phyloP scores from a whole-genome alignment of 306 rosid species.

The Vigna reflexopilosa region DNA sequence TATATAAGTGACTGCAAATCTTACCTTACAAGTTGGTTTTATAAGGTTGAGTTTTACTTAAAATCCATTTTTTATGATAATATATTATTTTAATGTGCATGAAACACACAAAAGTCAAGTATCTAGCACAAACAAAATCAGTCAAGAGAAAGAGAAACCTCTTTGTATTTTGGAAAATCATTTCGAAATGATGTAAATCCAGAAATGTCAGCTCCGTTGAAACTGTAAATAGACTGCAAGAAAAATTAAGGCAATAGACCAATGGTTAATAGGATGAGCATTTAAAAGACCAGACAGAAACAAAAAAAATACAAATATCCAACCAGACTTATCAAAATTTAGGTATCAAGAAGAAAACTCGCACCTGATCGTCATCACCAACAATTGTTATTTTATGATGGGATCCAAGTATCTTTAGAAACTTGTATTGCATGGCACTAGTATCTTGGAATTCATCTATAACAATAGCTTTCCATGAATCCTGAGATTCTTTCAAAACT shows the following conservation, averaged over 20 bases:
- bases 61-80: too few relatives aligned
- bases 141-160: slow-evolving; percentile 62
- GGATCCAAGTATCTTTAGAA: slow-evolving; percentile 74
- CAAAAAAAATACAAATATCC: slow-evolving; percentile 37
- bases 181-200: slow-evolving; percentile 87
- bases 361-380: slow-evolving; percentile 97
- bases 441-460: slow-evolving; percentile 99
- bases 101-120: not conserved
- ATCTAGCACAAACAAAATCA: slow-evolving; percentile 26
- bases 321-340: slow-evolving; percentile 20
- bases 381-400: slow-evolving; percentile 83
- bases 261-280: slow-evolving; percentile 26
- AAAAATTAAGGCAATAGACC: slow-evolving; percentile 38
- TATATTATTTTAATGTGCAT: too few relatives aligned
- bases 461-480: slow-evolving; percentile 83
- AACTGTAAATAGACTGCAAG: slow-evolving; percentile 93
- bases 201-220: slow-evolving; percentile 93
- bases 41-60: too few relatives aligned
- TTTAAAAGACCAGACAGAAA: slow-evolving; percentile 25
- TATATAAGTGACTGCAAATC: too few relatives aligned
- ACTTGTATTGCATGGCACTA: slow-evolving; percentile 88
- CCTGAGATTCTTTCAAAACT: slow-evolving; percentile 84
- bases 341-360: slow-evolving; percentile 20
- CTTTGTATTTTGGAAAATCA: slow-evolving; percentile 84
- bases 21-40: too few relatives aligned